A percentile compares a stretch with the other conserved stretches of the same genome.
These are phyloP conservation scores for Carpinus fangiana DNA, from an alignment of 306 rosid genomes.

Conservation along the genomic window DNA sequence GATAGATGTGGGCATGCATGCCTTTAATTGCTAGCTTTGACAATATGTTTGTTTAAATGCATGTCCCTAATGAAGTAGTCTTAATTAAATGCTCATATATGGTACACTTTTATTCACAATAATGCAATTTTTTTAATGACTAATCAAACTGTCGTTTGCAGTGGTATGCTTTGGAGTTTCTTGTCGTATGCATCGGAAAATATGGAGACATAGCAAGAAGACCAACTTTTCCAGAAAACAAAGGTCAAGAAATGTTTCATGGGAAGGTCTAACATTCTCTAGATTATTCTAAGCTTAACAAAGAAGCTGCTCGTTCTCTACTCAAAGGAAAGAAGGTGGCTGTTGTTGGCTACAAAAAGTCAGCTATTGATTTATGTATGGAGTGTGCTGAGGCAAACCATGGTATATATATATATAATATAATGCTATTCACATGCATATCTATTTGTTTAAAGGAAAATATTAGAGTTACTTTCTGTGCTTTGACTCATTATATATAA, in stretches of 20 bases:
- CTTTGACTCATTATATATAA: too few species aligned
- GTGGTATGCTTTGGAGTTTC: conserved; percentile 62
- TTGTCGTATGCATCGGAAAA: conserved; percentile 59
- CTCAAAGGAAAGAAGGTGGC: conserved; percentile 52
- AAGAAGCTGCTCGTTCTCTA: conserved; percentile 37
- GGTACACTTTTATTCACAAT: not conserved
- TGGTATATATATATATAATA: conserved; percentile 25
- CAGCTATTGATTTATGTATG: conserved; percentile 54
- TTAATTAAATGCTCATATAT: not conserved
- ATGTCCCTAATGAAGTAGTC: not conserved
- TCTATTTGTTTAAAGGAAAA: too few species aligned
- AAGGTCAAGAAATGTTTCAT: conserved; percentile 42
- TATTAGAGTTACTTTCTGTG: too few species aligned
- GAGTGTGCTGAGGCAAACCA: conserved; percentile 60
- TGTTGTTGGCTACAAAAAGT: conserved; percentile 54
- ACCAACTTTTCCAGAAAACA: conserved; percentile 37
- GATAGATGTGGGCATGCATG: not conserved
- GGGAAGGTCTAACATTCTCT: conserved; percentile 58
- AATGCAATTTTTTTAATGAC: not conserved
- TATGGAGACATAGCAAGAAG: conserved; percentile 56
- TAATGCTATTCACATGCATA: not conserved
- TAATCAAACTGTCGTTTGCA: conserved; percentile 5
- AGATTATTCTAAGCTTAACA: conserved; percentile 54
- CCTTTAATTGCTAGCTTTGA: not conserved
- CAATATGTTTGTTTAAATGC: not conserved